Base-by-base conservation (phyloP, 257 asterid genomes). In the Knoxia roxburghii region DNA sequence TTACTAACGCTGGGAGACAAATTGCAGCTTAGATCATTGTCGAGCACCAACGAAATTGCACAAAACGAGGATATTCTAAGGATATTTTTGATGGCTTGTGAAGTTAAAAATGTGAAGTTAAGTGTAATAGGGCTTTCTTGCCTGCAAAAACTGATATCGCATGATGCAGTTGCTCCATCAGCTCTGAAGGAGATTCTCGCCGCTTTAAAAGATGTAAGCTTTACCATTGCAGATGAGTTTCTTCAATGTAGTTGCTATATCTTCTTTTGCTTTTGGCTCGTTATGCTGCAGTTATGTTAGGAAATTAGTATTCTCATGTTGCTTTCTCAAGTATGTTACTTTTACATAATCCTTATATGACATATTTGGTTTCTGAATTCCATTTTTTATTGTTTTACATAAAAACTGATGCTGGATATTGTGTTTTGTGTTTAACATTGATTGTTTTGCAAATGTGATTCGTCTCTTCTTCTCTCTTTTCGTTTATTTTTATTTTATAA, bases 51-150 rank as follows among this genome's bases (percentile, higher is more conserved):
- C 54, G 99, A 93, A 84, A 88, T 93, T 80, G 92, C 90, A 8
- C 85, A 82, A 64, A 87, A 84, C 71, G 97, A 93, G 71, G 99
- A 90, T 71, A 86, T 93, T 76, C 70, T 90, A 70, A 81, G 76
- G 84, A 88, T 93, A 68, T 93, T 93, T 82, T 78, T 93, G 84
- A 93, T 93, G 97, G 97, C 97, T 43, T 93, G 99, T 75, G 92
- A 90, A 77, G 99, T 88, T 56, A 93, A 81, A 76, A 88, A 81
- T 66, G 92, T 77, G 40, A 93, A 90, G 86, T 72, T 90, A 68
- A 93, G 97, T 65, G 96, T 85, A 69, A 84, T 93, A 72, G 99
- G 97, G 26, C 75, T 93, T 41, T 85, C 99, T 29, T 88, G 96
- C 68, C 85, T 93, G 79, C 99, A 93, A 65, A 90, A 93, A 83